Evolutionary conservation across 129 eudicot genomes (phyloP).

Genomic region (Apium graveolens): DNA sequence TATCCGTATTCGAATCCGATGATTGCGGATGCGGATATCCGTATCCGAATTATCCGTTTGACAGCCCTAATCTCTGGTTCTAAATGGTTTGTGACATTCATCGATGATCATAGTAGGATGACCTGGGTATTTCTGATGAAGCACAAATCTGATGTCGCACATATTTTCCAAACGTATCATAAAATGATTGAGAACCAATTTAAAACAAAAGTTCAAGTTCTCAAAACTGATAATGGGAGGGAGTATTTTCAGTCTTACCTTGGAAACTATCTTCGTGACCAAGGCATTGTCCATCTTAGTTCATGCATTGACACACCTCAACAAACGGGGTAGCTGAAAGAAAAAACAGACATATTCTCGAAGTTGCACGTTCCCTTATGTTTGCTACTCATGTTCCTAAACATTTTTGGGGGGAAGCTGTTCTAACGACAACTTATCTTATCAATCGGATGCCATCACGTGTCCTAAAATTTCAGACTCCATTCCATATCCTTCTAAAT

Average conservation of each 20-base stretch:
- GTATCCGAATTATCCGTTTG: too few relatives aligned
- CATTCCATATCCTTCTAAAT: not conserved
- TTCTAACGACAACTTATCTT: not conserved
- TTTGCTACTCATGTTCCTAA: conserved; percentile 18
- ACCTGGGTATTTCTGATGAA: conserved; percentile 25
- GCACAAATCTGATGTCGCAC: conserved; percentile 16
- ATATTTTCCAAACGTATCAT: conserved; percentile 17
- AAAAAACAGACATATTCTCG: conserved; percentile 8
- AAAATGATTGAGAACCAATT: conserved; percentile 17
- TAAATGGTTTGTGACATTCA: conserved; percentile 22
- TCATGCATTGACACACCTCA: conserved; percentile 21
- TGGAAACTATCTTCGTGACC: not conserved
- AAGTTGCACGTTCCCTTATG: conserved; percentile 14
- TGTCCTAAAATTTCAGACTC: not conserved
- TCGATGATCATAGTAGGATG: conserved; percentile 23
- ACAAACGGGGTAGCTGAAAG: conserved; percentile 16
- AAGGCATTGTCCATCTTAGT: conserved; percentile 15
- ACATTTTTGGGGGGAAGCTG: conserved; percentile 20
- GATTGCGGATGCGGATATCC: too few relatives aligned
- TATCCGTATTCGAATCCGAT: too few relatives aligned
- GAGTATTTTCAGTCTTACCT: not conserved
- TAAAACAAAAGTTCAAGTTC: conserved; percentile 7
- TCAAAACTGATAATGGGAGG: conserved; percentile 20
- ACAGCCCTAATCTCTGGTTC: too few relatives aligned
- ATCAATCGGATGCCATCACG: conserved; percentile 13